Conservation (phyloP, 257 asterid genomes). For the Gentiana straminea region DNA sequence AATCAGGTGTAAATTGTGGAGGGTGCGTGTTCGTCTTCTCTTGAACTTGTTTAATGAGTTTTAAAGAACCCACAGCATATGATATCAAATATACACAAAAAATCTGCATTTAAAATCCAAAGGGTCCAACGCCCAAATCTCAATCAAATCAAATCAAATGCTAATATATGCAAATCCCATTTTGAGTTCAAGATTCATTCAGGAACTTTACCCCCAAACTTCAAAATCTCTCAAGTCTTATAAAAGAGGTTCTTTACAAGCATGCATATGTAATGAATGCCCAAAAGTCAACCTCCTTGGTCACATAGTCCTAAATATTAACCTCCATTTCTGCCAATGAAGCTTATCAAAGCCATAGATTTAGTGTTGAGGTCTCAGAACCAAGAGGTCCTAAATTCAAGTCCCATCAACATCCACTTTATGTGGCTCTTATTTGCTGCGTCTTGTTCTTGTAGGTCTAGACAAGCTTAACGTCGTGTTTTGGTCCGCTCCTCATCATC, state of each 20-base stretch:
- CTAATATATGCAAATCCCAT: no score
- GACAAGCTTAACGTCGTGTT: slow-evolving; percentile 42
- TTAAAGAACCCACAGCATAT: no score
- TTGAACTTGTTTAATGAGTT: no score
- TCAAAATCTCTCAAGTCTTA: neutral
- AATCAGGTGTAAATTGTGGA: neutral
- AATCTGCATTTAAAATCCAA: no score
- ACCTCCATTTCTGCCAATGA: neutral
- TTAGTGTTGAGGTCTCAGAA: no score
- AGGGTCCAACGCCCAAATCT: no score
- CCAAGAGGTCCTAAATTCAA: no score
- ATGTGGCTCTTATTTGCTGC: neutral
- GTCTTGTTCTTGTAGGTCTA: slow-evolving; percentile 9
- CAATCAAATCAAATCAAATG: no score
- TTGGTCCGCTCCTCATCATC: slow-evolving; percentile 89
- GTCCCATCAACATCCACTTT: no score
- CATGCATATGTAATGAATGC: neutral
- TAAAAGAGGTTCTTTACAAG: neutral
- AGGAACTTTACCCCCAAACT: neutral
- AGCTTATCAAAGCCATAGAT: no score
- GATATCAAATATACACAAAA: no score
- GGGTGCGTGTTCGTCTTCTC: neutral
- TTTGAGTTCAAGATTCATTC: no score
- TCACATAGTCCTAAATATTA: slow-evolving; percentile 1
- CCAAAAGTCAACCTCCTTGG: neutral